Evolutionary conservation across 2,329 filamentous ascomycete species (phyloP), one percentile per base, ranked within the genome.

Genomic region (Fusarium annulatum): DNA sequence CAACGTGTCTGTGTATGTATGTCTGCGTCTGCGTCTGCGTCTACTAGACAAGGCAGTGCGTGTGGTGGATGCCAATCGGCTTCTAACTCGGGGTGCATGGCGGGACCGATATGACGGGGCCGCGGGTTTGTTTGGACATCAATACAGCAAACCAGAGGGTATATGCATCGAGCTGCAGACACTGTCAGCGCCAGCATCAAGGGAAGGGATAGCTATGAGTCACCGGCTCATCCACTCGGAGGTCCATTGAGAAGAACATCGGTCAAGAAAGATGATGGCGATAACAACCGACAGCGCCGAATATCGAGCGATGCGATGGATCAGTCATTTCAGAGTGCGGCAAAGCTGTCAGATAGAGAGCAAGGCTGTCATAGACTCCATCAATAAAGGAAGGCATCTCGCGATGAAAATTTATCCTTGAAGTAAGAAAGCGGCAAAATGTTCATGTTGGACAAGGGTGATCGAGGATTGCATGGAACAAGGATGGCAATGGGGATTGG

Each of bases 91-190:
- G 70, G 72, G 75, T 75, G 60, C 69, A 74, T 65, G 64, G 73
- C 71, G 74, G 73, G 77, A 71, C 77, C 72, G 72, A 77, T 75
- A 76, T 71, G 73, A 78, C 76, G 66, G 73, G 76, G 75, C 70
- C 72, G 69, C 64, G 62, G 67, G 57, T 68, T 76, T 67, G 73
- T 75, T 79, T 79, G 78, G 78, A 79, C 77, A 78, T 77, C 77
- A 79, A 79, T 69, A 79, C 78, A 78, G 66, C 68, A 72, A 61
- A 72, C 58, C 72, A 68, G 68, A 78, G 75, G 76, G 60, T 65
- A 74, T 73, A 66, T 43, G 64, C 64, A 62, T 59, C 46, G 46
- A 56, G 67, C 62, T 76, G 71, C 72, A 78, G 68, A 69, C 52
- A 64, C 59, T 73, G 64, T 72, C 69, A 61, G 63, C 61, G 69